These are phyloP conservation scores for Lachnellula arida DNA, from an alignment of 2,329 filamentous ascomycete species.

Conservation along the genomic window DNA sequence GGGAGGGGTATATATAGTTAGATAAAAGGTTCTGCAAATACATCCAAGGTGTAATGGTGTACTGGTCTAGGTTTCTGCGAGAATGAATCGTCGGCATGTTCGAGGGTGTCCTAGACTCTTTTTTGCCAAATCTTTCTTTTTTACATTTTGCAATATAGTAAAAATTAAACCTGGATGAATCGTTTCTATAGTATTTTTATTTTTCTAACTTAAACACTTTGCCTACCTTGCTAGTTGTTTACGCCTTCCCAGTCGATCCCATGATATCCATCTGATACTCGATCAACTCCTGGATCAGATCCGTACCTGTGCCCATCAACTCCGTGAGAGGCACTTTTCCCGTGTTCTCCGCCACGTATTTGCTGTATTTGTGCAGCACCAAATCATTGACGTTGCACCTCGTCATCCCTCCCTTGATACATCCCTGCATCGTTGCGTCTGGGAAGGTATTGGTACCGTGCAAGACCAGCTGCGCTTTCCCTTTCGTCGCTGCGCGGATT, in stretches of 20 bases:
- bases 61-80: no score
- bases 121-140: no score
- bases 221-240: not conserved
- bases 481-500: conserved; percentile 33
- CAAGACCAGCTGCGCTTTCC: conserved; percentile 44
- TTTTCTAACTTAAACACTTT: not conserved
- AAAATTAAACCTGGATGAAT: no score
- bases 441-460: conserved; percentile 55
- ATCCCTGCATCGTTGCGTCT: conserved; percentile 44
- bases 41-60: no score
- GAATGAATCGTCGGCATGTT: no score
- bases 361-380: conserved; percentile 47
- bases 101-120: no score
- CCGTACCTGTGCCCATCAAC: conserved; percentile 42
- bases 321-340: conserved; percentile 32
- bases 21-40: no score
- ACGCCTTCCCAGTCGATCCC: conserved; percentile 24
- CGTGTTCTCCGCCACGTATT: conserved; percentile 37
- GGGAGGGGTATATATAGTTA: no score
- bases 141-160: no score
- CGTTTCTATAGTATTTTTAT: no score
- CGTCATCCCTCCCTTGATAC: conserved; percentile 47
- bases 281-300: conserved; percentile 30
- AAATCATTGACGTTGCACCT: conserved; percentile 58
- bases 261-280: conserved; percentile 30